A percentile compares a stretch with the other conserved stretches of the same genome.
phyloP scores from a whole-genome alignment of 1,139 yeast species.

The Saccharomyces hybrid region DNA sequence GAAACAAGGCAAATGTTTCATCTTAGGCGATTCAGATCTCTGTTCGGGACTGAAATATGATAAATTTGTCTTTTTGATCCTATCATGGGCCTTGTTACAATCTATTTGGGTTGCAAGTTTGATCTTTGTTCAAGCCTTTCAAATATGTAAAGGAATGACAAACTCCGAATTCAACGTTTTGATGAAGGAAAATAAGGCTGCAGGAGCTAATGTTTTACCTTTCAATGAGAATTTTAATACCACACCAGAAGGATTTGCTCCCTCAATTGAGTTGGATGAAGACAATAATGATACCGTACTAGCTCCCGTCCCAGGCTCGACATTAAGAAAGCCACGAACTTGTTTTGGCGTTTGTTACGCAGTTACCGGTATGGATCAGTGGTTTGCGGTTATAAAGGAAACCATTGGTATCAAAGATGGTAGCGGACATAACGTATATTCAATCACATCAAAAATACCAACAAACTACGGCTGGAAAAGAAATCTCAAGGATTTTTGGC shows the following conservation, averaged over 20 bases:
- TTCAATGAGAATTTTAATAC: slow-evolving; percentile 26
- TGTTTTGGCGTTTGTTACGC: slow-evolving; percentile 12
- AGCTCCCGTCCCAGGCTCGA: slow-evolving; percentile 8
- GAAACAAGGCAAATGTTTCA: slow-evolving; percentile 31
- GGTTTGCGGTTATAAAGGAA: slow-evolving; percentile 28
- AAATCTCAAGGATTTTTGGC: slow-evolving; percentile 62
- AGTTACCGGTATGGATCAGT: slow-evolving; percentile 34
- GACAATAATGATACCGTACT: slow-evolving; percentile 12
- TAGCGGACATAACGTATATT: not conserved
- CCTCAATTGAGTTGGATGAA: slow-evolving; percentile 20
- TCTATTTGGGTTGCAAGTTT: slow-evolving; percentile 62
- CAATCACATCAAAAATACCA: slow-evolving; percentile 30
- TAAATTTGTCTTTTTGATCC: slow-evolving; percentile 47
- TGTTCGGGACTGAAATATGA: slow-evolving; percentile 52
- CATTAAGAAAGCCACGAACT: slow-evolving; percentile 11
- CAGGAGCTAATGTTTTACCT: slow-evolving; percentile 6
- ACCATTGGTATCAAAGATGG: slow-evolving; percentile 14
- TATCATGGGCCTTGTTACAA: slow-evolving; percentile 57
- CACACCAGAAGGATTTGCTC: slow-evolving; percentile 35
- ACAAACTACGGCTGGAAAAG: slow-evolving; percentile 52
- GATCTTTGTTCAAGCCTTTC: slow-evolving; percentile 62
- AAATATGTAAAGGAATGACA: slow-evolving; percentile 70
- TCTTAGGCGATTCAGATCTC: slow-evolving; percentile 43
- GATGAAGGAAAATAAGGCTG: slow-evolving; percentile 19
- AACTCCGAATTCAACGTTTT: slow-evolving; percentile 57